Evolutionary conservation across 345 rosid genomes (phyloP).

Genomic region (Hibiscus mutabilis): DNA sequence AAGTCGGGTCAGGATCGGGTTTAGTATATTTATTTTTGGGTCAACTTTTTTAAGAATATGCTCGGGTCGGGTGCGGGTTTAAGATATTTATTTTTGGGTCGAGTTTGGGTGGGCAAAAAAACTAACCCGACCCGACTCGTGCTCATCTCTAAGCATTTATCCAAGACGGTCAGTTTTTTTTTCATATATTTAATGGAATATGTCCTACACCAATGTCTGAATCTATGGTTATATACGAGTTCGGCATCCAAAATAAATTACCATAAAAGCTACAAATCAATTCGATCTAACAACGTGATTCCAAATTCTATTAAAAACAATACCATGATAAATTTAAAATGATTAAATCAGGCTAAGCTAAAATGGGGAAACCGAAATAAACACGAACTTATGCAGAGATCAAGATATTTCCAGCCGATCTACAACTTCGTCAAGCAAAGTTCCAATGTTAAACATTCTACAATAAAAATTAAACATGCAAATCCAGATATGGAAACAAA

Average conservation of each 20-base stretch:
- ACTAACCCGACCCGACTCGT: no score
- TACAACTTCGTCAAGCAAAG: background rate
- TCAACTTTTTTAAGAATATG: no score
- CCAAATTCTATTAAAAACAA: background rate
- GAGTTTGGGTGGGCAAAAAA: no score
- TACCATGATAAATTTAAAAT: background rate
- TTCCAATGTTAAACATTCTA: background rate
- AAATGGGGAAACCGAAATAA: background rate
- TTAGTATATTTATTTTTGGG: no score
- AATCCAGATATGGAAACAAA: background rate
- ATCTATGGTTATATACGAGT: no score
- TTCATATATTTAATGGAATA: no score
- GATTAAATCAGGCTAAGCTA: background rate
- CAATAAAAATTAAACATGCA: background rate
- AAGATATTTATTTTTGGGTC: no score
- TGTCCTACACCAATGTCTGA: no score
- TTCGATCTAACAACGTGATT: background rate
- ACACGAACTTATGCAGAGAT: background rate
- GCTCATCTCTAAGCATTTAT: no score
- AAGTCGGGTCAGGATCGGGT: no score
- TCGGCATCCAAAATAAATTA: background rate
- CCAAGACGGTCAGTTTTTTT: no score
- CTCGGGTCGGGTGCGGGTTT: no score
- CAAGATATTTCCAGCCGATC: background rate
- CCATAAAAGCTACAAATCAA: background rate